Percentiles rank a stretch among this genome's conserved stretches.
Evolutionary conservation across 768 basidiomycete genomes (phyloP).

Genomic region (Nevesoporus exiguus): DNA sequence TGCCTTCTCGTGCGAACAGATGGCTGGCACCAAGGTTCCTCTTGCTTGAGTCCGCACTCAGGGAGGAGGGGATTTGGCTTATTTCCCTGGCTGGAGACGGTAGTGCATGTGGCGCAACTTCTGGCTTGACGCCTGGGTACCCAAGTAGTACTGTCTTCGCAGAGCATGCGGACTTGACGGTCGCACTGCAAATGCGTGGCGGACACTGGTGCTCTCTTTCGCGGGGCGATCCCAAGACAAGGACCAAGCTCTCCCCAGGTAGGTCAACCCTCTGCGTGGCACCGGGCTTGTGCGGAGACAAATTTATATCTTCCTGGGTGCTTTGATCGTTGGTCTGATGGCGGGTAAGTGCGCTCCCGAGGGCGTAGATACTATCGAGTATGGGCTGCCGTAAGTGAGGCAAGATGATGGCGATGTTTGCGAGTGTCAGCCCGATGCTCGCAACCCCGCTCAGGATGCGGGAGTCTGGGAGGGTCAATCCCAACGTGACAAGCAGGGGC

Average conservation of each 20-base stretch:
- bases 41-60: neutral
- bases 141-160: neutral
- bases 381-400: constrained; percentile 24
- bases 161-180: neutral
- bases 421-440: constrained; percentile 25
- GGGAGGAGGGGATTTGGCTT: neutral
- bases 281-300: neutral
- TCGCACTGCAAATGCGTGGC: neutral
- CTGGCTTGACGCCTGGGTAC: neutral
- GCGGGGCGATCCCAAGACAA: neutral
- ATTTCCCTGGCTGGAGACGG: neutral
- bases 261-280: neutral
- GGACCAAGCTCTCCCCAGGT: neutral
- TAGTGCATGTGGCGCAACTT: neutral
- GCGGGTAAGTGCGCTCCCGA: neutral
- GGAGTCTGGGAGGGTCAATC: constrained; percentile 26
- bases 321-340: neutral
- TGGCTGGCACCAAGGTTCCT: neutral
- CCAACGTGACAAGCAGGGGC: constrained; percentile 21
- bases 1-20: constrained; percentile 1
- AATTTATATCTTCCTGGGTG: neutral
- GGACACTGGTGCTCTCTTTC: neutral
- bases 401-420: constrained; percentile 22
- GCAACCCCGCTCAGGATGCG: constrained; percentile 25
- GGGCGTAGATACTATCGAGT: constrained; percentile 8